Base-by-base conservation (phyloP, 257 asterid genomes). In the Nicotiana undulata region DNA sequence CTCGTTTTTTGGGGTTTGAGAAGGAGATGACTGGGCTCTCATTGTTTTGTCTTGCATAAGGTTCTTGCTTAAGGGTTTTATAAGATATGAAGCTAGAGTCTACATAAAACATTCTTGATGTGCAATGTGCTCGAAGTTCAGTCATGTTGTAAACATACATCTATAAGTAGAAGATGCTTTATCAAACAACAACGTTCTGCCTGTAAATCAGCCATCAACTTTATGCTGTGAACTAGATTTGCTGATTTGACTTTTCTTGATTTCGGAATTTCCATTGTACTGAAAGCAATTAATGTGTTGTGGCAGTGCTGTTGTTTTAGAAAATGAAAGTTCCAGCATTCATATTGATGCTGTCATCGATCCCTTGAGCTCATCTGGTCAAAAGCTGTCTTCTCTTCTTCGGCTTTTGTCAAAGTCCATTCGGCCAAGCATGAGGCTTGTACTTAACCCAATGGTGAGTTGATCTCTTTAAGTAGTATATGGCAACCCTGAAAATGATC, bases 311-410 rank as follows among this genome's bases (percentile, higher is more conserved):
- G 98, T 96, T 82, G 81, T 89, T 81, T 80, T 94, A 80, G 84
- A 87, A 82, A 92, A 94, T 81, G 94, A 92, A 84, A 81, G 83
- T 82, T 88, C 99, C 76, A 89, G 93, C 92, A 91, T 96, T 81
- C 99, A 94, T 82, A 91, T 96, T 81, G 99, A 96, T 92, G 99
- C 98, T 24, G 97, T 96, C 60, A 83, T 96, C 81, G 99, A 96
- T 90, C 99, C 99, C 84, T 85, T 96, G 92, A 96, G 99, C 86
- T 82, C 98, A 75, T 89, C 98, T 84, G 99, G 98, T 83, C 99
- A 96, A 90, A 96, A 92, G 89, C 82, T 96, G 67, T 85, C 98
- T 67, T 94, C 97, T 80, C 94, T 96, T 87, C 98, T 96, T 56
- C 87, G 92, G 81, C 82, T 94, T 82, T 88, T 96, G 86, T 91